Evolutionary conservation across 495 filamentous ascomycete species (phyloP).

Genomic region (Aspergillus incahuasiensis): DNA sequence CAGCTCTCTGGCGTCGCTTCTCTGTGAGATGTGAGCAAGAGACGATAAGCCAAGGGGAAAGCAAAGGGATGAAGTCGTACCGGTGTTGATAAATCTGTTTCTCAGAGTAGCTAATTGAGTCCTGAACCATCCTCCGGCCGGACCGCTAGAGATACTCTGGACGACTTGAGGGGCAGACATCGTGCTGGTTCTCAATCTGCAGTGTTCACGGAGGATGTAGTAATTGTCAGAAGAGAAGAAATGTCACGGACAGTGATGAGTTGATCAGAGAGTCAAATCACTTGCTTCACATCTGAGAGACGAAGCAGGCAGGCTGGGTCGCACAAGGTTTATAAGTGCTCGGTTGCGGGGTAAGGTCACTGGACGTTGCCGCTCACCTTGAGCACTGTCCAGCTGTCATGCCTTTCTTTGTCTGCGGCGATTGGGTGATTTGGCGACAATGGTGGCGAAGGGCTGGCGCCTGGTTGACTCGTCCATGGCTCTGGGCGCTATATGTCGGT

Average conservation of each 20-base stretch:
- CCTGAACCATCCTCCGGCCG: slow-evolving; percentile 18
- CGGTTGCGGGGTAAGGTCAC: slow-evolving; percentile 19
- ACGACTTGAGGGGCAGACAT: slow-evolving; percentile 23
- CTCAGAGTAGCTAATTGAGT: slow-evolving; percentile 16
- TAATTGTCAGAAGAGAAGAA: background rate
- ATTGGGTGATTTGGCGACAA: background rate
- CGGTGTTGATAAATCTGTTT: slow-evolving; percentile 21
- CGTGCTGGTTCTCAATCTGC: background rate
- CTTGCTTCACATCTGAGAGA: background rate
- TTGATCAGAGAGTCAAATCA: background rate
- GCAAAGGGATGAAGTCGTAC: slow-evolving; percentile 8
- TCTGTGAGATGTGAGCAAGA: slow-evolving; percentile 11
- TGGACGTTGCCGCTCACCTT: slow-evolving; percentile 4
- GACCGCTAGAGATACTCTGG: slow-evolving; percentile 19
- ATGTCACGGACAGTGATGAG: background rate
- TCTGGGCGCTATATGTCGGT: background rate
- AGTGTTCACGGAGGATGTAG: background rate
- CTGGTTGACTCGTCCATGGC: background rate
- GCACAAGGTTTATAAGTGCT: slow-evolving; percentile 20
- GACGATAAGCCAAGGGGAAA: background rate
- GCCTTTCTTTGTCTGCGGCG: background rate
- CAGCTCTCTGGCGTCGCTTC: slow-evolving; percentile 29
- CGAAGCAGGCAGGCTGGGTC: background rate
- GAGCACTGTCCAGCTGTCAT: slow-evolving; percentile 8
- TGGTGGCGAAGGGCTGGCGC: slow-evolving; percentile 5